These are phyloP conservation scores for Tetraselmis chui DNA, from an alignment of 139 green algal species.

Conservation along the genomic window DNA sequence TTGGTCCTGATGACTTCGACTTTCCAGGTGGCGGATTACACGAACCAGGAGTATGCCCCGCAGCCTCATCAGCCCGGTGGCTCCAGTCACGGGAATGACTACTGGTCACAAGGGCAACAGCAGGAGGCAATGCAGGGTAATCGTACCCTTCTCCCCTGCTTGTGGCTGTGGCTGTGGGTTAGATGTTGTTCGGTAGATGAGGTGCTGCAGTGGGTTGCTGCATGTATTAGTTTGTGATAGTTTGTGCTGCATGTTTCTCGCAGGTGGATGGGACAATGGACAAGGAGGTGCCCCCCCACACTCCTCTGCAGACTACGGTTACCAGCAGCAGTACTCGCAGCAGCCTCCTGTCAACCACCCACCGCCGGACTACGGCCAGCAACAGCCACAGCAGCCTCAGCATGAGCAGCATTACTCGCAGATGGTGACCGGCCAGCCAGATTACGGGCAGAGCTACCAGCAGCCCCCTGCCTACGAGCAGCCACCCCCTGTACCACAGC, in stretches of 20 bases:
- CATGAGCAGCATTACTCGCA: not conserved
- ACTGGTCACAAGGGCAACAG: not conserved
- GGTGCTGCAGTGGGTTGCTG: too few relatives aligned
- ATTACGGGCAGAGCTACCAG: not conserved
- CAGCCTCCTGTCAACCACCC: not conserved
- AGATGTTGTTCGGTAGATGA: too few relatives aligned
- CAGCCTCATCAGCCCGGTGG: not conserved
- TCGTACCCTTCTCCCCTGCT: too few relatives aligned
- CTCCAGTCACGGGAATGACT: not conserved
- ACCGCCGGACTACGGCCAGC: constrained; percentile 13
- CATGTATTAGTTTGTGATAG: too few relatives aligned
- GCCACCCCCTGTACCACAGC: constrained; percentile 3
- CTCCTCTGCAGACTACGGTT: not conserved
- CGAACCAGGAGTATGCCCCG: not conserved
- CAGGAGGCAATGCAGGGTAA: not conserved
- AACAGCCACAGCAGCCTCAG: not conserved
- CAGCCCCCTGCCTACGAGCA: constrained; percentile 6
- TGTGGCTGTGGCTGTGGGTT: too few relatives aligned
- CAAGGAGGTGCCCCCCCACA: not conserved
- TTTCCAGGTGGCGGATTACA: not conserved
- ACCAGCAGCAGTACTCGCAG: constrained; percentile 14
- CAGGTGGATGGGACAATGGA: not conserved
- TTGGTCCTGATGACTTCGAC: too few relatives aligned
- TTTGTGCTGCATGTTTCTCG: too few relatives aligned
- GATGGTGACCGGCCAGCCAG: not conserved